phyloP scores from a whole-genome alignment of 164 flowering plant species.

The Annona cherimola region DNA sequence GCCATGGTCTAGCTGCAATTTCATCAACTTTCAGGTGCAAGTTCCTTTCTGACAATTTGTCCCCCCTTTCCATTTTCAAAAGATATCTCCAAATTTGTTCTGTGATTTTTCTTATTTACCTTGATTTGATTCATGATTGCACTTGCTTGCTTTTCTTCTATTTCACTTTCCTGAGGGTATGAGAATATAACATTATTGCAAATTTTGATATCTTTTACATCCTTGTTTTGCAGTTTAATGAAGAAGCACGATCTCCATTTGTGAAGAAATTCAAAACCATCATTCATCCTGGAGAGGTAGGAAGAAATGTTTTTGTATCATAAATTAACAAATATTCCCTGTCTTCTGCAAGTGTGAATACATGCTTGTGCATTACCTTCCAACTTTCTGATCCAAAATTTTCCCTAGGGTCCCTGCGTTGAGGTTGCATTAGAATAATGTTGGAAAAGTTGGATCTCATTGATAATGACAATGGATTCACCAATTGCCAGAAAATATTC shows the following conservation, averaged over 20 bases:
- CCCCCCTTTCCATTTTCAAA: background rate
- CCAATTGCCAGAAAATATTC: too few relatives aligned
- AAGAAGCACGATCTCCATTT: conserved; percentile 93
- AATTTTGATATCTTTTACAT: background rate
- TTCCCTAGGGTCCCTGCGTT: too few relatives aligned
- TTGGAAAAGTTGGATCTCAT: too few relatives aligned
- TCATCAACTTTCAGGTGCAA: background rate
- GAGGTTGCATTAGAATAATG: too few relatives aligned
- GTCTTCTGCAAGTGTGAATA: too few relatives aligned
- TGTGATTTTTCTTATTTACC: background rate
- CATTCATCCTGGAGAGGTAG: conserved; percentile 96
- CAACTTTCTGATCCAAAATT: too few relatives aligned
- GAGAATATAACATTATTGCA: background rate
- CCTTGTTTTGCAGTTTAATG: conserved; percentile 66
- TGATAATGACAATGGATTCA: too few relatives aligned
- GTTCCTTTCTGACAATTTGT: background rate
- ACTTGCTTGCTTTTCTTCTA: background rate
- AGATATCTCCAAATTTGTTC: background rate
- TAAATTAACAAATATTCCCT: too few relatives aligned
- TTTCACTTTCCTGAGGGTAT: background rate
- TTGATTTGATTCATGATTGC: background rate
- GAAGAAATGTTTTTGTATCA: background rate
- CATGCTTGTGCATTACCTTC: too few relatives aligned
- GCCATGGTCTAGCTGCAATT: background rate
- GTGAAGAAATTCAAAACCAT: conserved; percentile 93